These are phyloP conservation scores for Candida chilensis DNA, from an alignment of 805 yeast species.

Conservation along the genomic window DNA sequence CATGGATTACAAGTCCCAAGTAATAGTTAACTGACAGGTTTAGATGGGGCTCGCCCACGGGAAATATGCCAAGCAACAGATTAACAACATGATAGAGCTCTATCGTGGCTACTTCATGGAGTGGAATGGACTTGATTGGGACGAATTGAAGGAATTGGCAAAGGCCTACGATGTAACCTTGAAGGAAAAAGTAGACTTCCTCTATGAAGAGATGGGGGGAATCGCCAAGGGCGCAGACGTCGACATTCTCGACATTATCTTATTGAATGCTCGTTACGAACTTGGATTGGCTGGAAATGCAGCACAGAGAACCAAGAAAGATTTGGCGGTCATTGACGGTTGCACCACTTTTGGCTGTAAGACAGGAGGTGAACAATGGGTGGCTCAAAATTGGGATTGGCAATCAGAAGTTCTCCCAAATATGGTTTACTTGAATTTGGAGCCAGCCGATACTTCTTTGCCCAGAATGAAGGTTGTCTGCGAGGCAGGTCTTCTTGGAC, in stretches of 20 bases:
- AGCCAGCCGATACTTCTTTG: conserved; percentile 3
- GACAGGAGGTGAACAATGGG: conserved; percentile 3
- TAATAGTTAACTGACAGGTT: too few relatives aligned
- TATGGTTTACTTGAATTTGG: conserved; percentile 4
- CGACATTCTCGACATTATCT: conserved; percentile 4
- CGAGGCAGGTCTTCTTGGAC: conserved; percentile 5
- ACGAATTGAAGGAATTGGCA: conserved; percentile 3
- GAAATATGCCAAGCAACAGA: conserved; percentile 3
- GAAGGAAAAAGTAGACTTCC: conserved; percentile 2
- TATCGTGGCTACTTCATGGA: conserved; percentile 2
- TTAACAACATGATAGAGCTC: conserved; percentile 1
- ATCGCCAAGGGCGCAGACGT: conserved; percentile 4
- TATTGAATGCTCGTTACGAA: conserved; percentile 5
- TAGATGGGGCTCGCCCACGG: conserved; percentile 6
- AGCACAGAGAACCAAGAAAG: conserved; percentile 1
- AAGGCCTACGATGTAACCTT: conserved; percentile 2
- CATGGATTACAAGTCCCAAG: background rate
- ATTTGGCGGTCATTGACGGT: too few relatives aligned
- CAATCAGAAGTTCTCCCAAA: conserved; percentile 2
- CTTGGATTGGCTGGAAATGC: conserved; percentile 5
- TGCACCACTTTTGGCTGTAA: conserved; percentile 4
- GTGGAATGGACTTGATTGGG: conserved; percentile 4
- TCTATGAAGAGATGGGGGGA: conserved; percentile 5
- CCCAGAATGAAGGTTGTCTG: conserved; percentile 5
- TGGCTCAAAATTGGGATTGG: conserved; percentile 6